phyloP scores from a whole-genome alignment of 1,139 yeast genomes.

The Saccharomyces hybrid region DNA sequence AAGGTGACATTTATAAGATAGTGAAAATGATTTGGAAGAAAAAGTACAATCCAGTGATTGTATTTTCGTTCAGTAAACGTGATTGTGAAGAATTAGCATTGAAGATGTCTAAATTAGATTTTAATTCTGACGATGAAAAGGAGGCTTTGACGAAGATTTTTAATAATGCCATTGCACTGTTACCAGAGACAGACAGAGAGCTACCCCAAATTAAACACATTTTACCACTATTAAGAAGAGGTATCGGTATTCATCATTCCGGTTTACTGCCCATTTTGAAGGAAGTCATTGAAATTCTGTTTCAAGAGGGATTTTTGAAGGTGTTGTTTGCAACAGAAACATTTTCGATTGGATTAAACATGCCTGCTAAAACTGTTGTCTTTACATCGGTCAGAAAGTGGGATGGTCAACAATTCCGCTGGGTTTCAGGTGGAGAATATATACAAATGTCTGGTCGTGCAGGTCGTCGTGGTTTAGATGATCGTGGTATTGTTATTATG shows the following conservation, averaged over 20 bases:
- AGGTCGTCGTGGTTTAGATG: slow-evolving; percentile 98
- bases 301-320: slow-evolving; percentile 92
- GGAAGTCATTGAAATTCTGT: slow-evolving; percentile 91
- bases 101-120: slow-evolving; percentile 91
- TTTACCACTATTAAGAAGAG: slow-evolving; percentile 79
- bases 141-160: slow-evolving; percentile 82
- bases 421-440: slow-evolving; percentile 99
- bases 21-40: slow-evolving; percentile 96
- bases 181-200: slow-evolving; percentile 86
- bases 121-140: slow-evolving; percentile 87
- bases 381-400: slow-evolving; percentile 95
- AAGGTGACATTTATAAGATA: slow-evolving; percentile 90
- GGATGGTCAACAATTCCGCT: slow-evolving; percentile 95
- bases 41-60: slow-evolving; percentile 94
- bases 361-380: slow-evolving; percentile 98
- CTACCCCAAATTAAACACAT: slow-evolving; percentile 91
- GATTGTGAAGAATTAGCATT: slow-evolving; percentile 92
- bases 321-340: slow-evolving; percentile 97
- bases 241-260: slow-evolving; percentile 97
- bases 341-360: slow-evolving; percentile 92
- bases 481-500: slow-evolving; percentile 96
- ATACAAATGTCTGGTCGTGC: slow-evolving; percentile 99
- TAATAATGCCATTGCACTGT: slow-evolving; percentile 75
- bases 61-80: slow-evolving; percentile 90
- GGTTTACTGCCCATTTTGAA: slow-evolving; percentile 91